Evolutionary conservation across 1,284 basidiomycete genomes (phyloP), one percentile per base, ranked within the genome.

Genomic region (Apiotrichum gracile): DNA sequence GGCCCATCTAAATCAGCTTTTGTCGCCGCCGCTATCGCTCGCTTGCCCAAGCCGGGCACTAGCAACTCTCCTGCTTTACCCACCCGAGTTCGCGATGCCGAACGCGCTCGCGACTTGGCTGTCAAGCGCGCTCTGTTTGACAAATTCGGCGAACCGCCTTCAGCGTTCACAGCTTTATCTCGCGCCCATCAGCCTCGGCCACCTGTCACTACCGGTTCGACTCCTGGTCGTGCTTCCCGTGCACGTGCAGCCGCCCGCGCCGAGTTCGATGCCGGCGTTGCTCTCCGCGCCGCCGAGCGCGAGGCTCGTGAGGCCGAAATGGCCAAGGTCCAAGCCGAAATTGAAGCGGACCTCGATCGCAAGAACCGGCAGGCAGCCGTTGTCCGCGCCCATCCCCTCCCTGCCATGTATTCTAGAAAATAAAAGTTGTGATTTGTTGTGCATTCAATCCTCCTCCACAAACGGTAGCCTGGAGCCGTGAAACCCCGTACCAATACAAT

Each of bases 201-300:
- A 13, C 25, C 25, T 13, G 14, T 38, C 16, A 33, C 19, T 17
- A 26, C 27, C 29, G 40, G 25, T 10, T 5, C 33, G 38, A 41
- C 37, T 10, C 66, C 67, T 1, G 69, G 69, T 24, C 67, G 64
- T 47, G 66, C 66, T 10, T 60, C n/a, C n/a, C n/a, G n/a, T n/a
- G n/a, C n/a, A 1, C 50, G 69, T 5, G 65, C 65, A 0, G 51
- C 51, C 10, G 50, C 58, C 35, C 55, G 67, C 6, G 60, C 57
- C 10, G 41, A 37, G 22, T 67, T 62, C 43, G 61, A 67, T 27
- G 47, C 42, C 31, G 53, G 45, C 1, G 47, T 66, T 7, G 51
- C 49, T 1, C 19, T 12, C 35, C 54, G 48, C 31, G 60, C 55
- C 3, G 61, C 43, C 0, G 45, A 39, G 25, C 10, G 48, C 5